phyloP scores from a whole-genome alignment of 495 filamentous ascomycete genomes.

The Trichoderma erinaceum region DNA sequence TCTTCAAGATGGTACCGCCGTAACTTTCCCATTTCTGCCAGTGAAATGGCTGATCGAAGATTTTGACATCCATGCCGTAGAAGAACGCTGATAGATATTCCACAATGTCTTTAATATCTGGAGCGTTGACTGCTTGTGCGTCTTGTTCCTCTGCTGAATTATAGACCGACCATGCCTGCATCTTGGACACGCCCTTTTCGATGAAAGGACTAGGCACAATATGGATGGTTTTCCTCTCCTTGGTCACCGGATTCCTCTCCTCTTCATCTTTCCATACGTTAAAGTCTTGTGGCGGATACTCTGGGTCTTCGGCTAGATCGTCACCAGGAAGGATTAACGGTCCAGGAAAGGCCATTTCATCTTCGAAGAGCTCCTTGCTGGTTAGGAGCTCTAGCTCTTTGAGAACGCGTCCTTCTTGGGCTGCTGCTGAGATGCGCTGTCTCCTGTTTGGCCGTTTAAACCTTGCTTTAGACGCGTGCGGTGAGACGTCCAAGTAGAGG shows the following conservation, averaged over 20 bases:
- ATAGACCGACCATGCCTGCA: constrained; percentile 36
- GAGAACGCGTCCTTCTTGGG: constrained; percentile 21
- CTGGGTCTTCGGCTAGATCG: constrained; percentile 49
- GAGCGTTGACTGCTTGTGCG: constrained; percentile 16
- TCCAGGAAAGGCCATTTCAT: constrained; percentile 45
- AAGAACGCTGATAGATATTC: constrained; percentile 58
- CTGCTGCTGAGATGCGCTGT: constrained; percentile 29
- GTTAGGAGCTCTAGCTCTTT: constrained; percentile 11
- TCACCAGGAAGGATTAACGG: constrained; percentile 57
- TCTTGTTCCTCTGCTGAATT: background rate
- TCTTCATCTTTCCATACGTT: constrained; percentile 46
- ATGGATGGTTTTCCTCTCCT: constrained; percentile 47
- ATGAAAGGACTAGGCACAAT: constrained; percentile 41
- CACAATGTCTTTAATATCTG: constrained; percentile 32
- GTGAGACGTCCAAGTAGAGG: constrained; percentile 30
- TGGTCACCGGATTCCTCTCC: constrained; percentile 48
- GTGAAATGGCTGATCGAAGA: constrained; percentile 28
- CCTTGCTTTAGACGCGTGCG: constrained; percentile 25
- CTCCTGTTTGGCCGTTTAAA: constrained; percentile 23
- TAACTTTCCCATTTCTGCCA: constrained; percentile 42
- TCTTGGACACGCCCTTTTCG: constrained; percentile 26
- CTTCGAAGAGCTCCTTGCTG: constrained; percentile 17
- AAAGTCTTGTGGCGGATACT: constrained; percentile 52
- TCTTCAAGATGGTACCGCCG: constrained; percentile 15
- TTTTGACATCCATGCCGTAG: constrained; percentile 49